Conservation (phyloP, 805 yeast genomes). For the Metschnikowia gelsemii region DNA sequence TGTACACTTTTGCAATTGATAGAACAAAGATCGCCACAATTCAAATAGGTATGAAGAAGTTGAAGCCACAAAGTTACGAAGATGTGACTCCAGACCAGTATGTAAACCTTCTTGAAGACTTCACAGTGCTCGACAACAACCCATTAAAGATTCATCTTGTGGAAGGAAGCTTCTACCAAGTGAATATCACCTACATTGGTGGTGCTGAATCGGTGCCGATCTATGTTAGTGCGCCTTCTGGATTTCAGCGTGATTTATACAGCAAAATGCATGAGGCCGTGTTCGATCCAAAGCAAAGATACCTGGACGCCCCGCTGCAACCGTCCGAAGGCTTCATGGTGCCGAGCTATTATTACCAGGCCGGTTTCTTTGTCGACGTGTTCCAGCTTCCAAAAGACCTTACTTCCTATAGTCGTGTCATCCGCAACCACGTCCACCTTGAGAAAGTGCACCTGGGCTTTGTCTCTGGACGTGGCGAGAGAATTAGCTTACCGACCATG, state of each 20-base stretch:
- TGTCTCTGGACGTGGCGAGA: neutral
- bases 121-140: neutral
- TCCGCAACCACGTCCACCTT: neutral
- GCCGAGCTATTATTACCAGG: neutral
- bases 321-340: neutral
- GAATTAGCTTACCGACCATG: neutral
- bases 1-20: neutral
- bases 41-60: neutral
- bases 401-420: neutral
- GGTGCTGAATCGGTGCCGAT: constrained; percentile 1
- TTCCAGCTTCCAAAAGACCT: neutral
- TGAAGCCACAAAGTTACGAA: neutral
- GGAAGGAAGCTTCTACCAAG: neutral
- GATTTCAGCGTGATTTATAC: neutral
- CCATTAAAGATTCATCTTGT: neutral
- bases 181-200: neutral
- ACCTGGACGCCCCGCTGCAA: neutral
- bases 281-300: neutral
- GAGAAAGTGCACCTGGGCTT: neutral
- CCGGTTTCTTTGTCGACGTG: neutral
- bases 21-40: neutral
- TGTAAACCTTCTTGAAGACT: neutral
- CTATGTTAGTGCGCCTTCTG: neutral
- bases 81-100: neutral
- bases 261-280: neutral